These are phyloP conservation scores for Castanopsis chinensis DNA, from an alignment of 306 rosid genomes.

Conservation along the genomic window DNA sequence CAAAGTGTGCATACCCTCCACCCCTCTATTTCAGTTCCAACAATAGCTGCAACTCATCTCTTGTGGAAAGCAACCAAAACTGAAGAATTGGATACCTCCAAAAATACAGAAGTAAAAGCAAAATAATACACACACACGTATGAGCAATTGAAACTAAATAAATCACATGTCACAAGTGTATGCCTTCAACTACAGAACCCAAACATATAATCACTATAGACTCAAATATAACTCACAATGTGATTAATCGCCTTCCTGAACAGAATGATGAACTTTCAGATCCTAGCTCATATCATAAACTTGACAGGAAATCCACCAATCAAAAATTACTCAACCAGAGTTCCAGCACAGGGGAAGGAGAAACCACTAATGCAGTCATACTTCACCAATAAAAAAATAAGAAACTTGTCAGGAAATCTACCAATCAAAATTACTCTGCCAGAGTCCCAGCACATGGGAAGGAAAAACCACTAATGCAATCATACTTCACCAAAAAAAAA, in stretches of 20 bases:
- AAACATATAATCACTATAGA: too few relatives aligned
- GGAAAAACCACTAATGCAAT: neutral
- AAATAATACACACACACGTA: too few relatives aligned
- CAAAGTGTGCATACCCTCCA: neutral
- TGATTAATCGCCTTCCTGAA: too few relatives aligned
- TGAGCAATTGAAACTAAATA: too few relatives aligned
- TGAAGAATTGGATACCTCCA: neutral
- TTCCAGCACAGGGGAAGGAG: neutral
- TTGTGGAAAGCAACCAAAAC: neutral
- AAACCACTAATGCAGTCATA: neutral
- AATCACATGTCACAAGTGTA: too few relatives aligned
- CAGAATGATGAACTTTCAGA: too few relatives aligned
- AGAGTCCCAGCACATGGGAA: neutral
- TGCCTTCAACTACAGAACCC: too few relatives aligned
- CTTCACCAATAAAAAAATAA: neutral
- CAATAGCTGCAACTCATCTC: neutral
- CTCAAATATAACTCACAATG: too few relatives aligned
- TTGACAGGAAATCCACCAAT: too few relatives aligned
- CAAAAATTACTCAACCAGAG: neutral
- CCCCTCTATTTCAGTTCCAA: neutral
- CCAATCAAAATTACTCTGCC: neutral
- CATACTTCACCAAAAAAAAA: neutral
- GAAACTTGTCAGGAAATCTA: too few relatives aligned
- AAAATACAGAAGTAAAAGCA: neutral
- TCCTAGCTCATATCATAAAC: too few relatives aligned